Evolutionary conservation across 495 filamentous ascomycete genomes (phyloP), one percentile per base, ranked within the genome.

Genomic region (Lentithecium fluviatile): DNA sequence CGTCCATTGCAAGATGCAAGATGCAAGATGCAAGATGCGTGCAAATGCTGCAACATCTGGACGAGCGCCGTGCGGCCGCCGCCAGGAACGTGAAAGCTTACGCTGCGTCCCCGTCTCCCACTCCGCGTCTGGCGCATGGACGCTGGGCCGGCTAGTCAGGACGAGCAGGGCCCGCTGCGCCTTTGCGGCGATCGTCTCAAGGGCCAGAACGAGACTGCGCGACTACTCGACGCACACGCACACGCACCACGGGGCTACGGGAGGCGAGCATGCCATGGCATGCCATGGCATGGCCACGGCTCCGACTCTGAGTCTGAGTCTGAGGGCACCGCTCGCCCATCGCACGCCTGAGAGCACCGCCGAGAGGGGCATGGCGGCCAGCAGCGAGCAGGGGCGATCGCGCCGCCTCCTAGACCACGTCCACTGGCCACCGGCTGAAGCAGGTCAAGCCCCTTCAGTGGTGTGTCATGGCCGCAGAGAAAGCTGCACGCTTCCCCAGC

Each of bases 391-490:
- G 54, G 48, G 50, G 48, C 61, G 34, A 40, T 48, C 54, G 29
- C n/a, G 54, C 47, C 61, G 54, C 54, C 58, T 38, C 48, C 26
- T 50, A 6, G 15, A 20, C 6, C 54, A 46, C 26, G 47, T 20
- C 49, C 34, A 8, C 32, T 20, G 45, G 19, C 54, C 55, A 43
- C 54, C 42, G 47, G 55, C 56, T 42, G 25, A 58, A 62, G 46
- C 60, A 52, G 60, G 52, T 45, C 56, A 63, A 49, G 45, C 60
- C 59, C 52, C 52, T 57, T 50, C n/a, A n/a, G n/a, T n/a, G n/a
- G 43, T 62, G 60, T 64, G 60, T 64, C 60, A 64, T 64, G 60
- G 53, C 34, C 36, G 54, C 47, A 59, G 45, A 51, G 61, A 59
- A 59, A 54, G 54, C 48, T 47, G 40, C 49, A 46, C 34, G 7